phyloP scores from a whole-genome alignment of 192 early-diverging fungal genomes.

The Podila minutissima region DNA sequence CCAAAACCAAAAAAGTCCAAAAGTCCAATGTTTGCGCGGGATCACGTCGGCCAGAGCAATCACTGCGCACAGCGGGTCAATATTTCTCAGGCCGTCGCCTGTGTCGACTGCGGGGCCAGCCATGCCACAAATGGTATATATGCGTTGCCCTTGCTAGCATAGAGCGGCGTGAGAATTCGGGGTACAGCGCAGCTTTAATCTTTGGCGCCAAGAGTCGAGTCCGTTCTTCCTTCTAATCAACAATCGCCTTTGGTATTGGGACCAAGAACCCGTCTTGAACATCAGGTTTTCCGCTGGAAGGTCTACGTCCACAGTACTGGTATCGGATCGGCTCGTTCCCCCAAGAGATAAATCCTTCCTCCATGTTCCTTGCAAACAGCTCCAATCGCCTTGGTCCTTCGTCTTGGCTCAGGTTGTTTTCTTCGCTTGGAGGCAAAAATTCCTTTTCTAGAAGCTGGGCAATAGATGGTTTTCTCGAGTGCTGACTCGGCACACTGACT shows the following conservation, averaged over 20 bases:
- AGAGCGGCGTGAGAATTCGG: too few species aligned
- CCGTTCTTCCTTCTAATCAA: neutral
- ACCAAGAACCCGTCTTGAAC: conserved; percentile 33
- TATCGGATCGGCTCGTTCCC: conserved; percentile 69
- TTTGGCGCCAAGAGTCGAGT: too few species aligned
- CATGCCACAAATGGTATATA: too few species aligned
- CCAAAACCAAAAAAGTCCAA: too few species aligned
- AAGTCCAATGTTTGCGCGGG: too few species aligned
- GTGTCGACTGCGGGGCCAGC: too few species aligned
- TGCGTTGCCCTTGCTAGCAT: too few species aligned
- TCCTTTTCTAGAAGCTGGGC: conserved; percentile 36
- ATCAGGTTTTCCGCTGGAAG: neutral
- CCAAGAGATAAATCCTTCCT: conserved; percentile 68
- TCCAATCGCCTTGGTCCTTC: conserved; percentile 56
- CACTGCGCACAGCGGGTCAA: too few species aligned
- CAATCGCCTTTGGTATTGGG: conserved; percentile 3
- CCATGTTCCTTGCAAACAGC: conserved; percentile 71
- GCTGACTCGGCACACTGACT: conserved; percentile 65
- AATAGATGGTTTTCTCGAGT: conserved; percentile 75
- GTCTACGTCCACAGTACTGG: conserved; percentile 31
- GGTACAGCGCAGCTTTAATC: too few species aligned
- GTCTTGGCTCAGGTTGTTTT: neutral
- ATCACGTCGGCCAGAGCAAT: too few species aligned
- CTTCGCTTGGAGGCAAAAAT: conserved; percentile 22
- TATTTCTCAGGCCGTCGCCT: too few species aligned